A percentile compares a stretch with the other conserved stretches of the same genome.
These are phyloP conservation scores for Tremella fuciformis DNA, from an alignment of 768 basidiomycete genomes.

Conservation along the genomic window DNA sequence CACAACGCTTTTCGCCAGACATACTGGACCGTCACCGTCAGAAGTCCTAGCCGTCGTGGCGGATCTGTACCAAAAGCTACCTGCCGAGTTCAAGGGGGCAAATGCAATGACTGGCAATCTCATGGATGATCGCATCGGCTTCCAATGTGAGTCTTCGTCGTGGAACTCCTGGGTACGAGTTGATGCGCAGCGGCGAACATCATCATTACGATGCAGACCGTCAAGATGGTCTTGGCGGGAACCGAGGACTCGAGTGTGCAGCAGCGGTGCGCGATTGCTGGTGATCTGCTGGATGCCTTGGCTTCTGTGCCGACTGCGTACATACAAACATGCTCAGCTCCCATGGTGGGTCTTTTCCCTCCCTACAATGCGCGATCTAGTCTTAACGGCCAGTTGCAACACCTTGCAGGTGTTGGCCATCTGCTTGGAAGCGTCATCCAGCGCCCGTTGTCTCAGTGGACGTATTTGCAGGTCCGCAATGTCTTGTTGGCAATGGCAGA, in stretches of 20 bases:
- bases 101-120: slow-evolving; percentile 29
- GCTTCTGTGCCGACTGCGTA: slow-evolving; percentile 36
- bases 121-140: slow-evolving; percentile 31
- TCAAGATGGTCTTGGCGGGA: slow-evolving; percentile 43
- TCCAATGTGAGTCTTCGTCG: slow-evolving; percentile 32
- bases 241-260: slow-evolving; percentile 23
- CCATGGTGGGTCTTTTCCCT: slow-evolving; percentile 25
- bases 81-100: slow-evolving; percentile 25
- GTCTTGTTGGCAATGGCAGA: slow-evolving; percentile 41
- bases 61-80: slow-evolving; percentile 27
- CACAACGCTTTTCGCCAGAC: slow-evolving; percentile 11
- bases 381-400: slow-evolving; percentile 35
- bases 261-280: slow-evolving; percentile 42
- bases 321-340: slow-evolving; percentile 31
- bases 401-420: slow-evolving; percentile 47
- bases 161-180: background rate
- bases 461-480: slow-evolving; percentile 35
- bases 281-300: slow-evolving; percentile 41
- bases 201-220: slow-evolving; percentile 36
- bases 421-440: slow-evolving; percentile 41
- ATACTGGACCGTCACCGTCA: slow-evolving; percentile 8
- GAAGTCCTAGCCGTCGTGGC: slow-evolving; percentile 26
- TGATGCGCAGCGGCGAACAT: slow-evolving; percentile 36
- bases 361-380: too few relatives aligned
- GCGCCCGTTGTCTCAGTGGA: slow-evolving; percentile 29